A percentile compares a stretch with the other conserved stretches of the same genome.
Conservation (phyloP, 164 flowering plant species). For the Saururus chinensis region DNA sequence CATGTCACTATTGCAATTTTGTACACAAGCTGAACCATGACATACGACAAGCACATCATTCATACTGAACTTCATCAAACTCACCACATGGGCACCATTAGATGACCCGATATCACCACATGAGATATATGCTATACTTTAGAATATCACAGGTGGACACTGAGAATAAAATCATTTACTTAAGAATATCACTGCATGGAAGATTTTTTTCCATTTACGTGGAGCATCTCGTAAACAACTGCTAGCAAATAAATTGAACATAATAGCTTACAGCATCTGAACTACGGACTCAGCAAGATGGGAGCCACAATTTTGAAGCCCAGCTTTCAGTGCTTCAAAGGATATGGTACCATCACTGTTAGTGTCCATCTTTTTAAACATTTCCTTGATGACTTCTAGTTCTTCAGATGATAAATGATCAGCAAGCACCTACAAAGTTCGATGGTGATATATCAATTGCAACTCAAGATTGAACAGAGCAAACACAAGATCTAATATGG, state of each 20-base stretch:
- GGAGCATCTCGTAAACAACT: not conserved
- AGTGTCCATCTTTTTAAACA: constrained; percentile 70
- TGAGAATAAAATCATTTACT: too few relatives aligned
- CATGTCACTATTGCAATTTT: not conserved
- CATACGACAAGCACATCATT: too few relatives aligned
- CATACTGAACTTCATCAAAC: too few relatives aligned
- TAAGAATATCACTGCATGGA: too few relatives aligned
- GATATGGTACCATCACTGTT: constrained; percentile 72
- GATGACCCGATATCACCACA: too few relatives aligned
- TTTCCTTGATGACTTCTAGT: constrained; percentile 74
- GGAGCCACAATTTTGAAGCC: constrained; percentile 49
- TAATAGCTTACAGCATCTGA: constrained; percentile 63
- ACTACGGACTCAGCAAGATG: constrained; percentile 78
- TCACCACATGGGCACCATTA: too few relatives aligned
- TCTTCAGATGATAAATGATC: constrained; percentile 77
- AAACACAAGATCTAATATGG: not conserved
- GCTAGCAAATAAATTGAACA: not conserved
- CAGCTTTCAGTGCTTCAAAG: constrained; percentile 63
- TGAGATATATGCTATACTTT: too few relatives aligned
- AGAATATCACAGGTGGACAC: too few relatives aligned
- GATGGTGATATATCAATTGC: not conserved
- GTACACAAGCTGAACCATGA: too few relatives aligned
- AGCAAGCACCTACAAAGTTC: constrained; percentile 61
- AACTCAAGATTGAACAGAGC: constrained; percentile 1
- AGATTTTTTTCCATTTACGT: not conserved